Percentiles rank a stretch among this genome's conserved stretches.
Evolutionary conservation across 2,329 filamentous ascomycete species (phyloP).

Genomic region (Fusarium camptoceras): DNA sequence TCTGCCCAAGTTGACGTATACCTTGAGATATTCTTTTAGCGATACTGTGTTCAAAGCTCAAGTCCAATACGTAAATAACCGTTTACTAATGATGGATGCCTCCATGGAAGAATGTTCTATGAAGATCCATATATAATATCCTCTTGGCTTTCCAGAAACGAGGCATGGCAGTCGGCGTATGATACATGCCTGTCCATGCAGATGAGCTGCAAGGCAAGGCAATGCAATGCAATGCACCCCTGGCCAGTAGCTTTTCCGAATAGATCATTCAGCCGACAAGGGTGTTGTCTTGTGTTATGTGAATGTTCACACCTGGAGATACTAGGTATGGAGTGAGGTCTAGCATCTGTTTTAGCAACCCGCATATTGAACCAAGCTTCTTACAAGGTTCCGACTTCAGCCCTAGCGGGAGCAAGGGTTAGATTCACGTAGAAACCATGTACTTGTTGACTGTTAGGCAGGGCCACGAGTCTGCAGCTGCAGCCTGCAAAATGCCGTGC

Average conservation of each 20-base stretch:
- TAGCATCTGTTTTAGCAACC: not conserved
- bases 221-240: not conserved
- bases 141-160: not conserved
- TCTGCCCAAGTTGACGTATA: not conserved
- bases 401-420: slow-evolving; percentile 22
- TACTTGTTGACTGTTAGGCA: not conserved
- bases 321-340: not conserved
- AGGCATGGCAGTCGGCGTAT: slow-evolving; percentile 4
- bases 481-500: not conserved
- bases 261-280: not conserved
- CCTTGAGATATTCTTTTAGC: not conserved
- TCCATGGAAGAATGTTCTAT: not conserved
- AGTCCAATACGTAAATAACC: not conserved
- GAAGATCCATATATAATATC: slow-evolving; percentile 6
- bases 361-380: slow-evolving; percentile 19
- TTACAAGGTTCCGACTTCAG: slow-evolving; percentile 25
- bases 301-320: not conserved
- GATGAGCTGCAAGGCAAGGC: not conserved
- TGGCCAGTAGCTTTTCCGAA: not conserved
- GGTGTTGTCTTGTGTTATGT: not conserved
- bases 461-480: not conserved
- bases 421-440: slow-evolving; percentile 2
- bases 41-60: not conserved
- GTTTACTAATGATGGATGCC: not conserved
- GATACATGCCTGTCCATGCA: not conserved